These are phyloP conservation scores for Solanum hybrid DNA, from an alignment of 305 asterid genomes.

Conservation along the genomic window DNA sequence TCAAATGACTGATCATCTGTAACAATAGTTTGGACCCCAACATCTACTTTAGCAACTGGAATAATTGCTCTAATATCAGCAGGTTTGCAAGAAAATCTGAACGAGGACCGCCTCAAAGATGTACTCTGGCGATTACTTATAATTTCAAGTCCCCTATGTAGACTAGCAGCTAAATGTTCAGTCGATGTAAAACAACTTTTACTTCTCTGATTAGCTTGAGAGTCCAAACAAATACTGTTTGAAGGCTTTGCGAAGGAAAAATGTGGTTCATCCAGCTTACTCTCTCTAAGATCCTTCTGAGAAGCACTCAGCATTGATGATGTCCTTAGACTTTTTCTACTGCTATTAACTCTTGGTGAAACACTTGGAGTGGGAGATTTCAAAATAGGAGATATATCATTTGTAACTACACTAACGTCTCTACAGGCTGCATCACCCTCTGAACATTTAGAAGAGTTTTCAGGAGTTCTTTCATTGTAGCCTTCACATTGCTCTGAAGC, in stretches of 20 bases:
- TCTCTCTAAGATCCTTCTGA: conserved; percentile 27
- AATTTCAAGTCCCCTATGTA: conserved; percentile 81
- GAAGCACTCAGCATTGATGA: conserved; percentile 55
- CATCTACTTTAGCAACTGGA: conserved; percentile 67
- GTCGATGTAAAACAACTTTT: conserved; percentile 55
- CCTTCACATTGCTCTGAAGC: conserved; percentile 21
- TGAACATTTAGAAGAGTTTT: conserved; percentile 25
- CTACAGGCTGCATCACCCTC: conserved; percentile 29
- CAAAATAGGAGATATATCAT: conserved; percentile 37
- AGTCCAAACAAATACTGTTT: conserved; percentile 38
- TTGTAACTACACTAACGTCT: conserved; percentile 26
- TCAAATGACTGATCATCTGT: conserved; percentile 25
- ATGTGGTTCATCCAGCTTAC: conserved; percentile 26
- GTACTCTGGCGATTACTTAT: conserved; percentile 56
- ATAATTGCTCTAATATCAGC: conserved; percentile 42
- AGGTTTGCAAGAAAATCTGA: conserved; percentile 64
- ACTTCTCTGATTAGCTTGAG: conserved; percentile 28
- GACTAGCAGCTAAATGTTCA: conserved; percentile 74
- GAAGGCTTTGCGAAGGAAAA: conserved; percentile 45
- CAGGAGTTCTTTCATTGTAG: conserved; percentile 22
- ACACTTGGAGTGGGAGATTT: conserved; percentile 81
- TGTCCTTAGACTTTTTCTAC: conserved; percentile 78
- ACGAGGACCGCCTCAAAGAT: conserved; percentile 59
- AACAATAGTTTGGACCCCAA: conserved; percentile 67
- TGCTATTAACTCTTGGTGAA: conserved; percentile 63